Evolutionary conservation across 139 green algal species (phyloP), one percentile per base, ranked within the genome.

Genomic region (Tetradesmus lagerheimii): DNA sequence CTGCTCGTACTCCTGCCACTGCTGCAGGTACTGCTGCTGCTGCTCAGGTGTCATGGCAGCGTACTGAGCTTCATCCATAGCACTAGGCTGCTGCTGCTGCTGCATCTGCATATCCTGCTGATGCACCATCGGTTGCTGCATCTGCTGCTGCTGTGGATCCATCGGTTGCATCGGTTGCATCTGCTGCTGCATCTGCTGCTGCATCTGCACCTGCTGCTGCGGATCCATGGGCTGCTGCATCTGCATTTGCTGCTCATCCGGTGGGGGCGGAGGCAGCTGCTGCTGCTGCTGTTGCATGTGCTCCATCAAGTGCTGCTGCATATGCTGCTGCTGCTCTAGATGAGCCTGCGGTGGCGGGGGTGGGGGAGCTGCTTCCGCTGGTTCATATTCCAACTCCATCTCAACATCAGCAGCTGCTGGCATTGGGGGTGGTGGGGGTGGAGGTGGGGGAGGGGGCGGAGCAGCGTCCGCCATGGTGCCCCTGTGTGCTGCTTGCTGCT

Each of bases 1-100:
- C 67, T 90, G 83, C 38, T 87, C 86, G 8, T 91, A 92, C 39
- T 93, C 87, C 74, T 92, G 85, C 88, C 91, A 95, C 90, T 95
- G 93, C 88, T 92, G 83, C 91, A 93, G 81, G 34, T 87, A 87
- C 35, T 87, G 81, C 81, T 87, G 81, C 53, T 87, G 81, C 81
- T 87, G 81, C 31, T 87, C 81, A 29, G 81, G 81, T 0, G 92
- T 89, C 92, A 92, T 77, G 1, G 88, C 80, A 27, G 90, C 90
- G 87, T 94, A 92, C 89, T 95, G 93, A 37, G 93, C 91, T 8
- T 91, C 80, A 6, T 89, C 91, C 87, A 95, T 90, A 27, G 34
- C 47, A 77, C 34, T 77, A 23, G 81, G 81, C 53, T 87, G 81
- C 53, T 87, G 81, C 37, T 87, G 81, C 80, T 86, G 75, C 37